These are phyloP conservation scores for Prunus mume DNA, from an alignment of 306 rosid species.

Conservation along the genomic window DNA sequence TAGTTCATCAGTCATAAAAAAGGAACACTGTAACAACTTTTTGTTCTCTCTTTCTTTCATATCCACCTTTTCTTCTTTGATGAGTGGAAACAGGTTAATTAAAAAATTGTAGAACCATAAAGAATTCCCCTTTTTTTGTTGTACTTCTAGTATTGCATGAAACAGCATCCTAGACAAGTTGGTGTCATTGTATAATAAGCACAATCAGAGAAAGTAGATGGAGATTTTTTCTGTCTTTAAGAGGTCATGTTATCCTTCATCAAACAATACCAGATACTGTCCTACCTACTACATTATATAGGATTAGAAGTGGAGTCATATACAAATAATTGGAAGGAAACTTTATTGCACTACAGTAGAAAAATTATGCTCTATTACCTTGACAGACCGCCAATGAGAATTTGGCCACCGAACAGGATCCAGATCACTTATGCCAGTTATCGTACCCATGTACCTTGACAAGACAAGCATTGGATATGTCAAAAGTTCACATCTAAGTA, in stretches of 20 bases:
- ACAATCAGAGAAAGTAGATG: background rate
- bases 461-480: slow-evolving; percentile 2
- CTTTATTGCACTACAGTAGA: background rate
- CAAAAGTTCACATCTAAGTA: background rate
- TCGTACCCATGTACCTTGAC: slow-evolving; percentile 90
- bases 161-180: background rate
- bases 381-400: slow-evolving; percentile 89
- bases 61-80: background rate
- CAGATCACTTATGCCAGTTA: slow-evolving; percentile 79
- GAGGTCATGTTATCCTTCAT: background rate
- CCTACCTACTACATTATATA: background rate
- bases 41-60: background rate
- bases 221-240: slow-evolving; percentile 7
- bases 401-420: slow-evolving; percentile 85
- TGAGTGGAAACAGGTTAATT: background rate
- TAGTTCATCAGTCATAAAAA: background rate
- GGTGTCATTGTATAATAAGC: background rate
- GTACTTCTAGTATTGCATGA: too few relatives aligned
- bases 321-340: background rate
- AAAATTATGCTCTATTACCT: slow-evolving; percentile 39
- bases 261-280: background rate
- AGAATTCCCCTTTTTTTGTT: background rate
- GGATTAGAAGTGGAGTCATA: background rate
- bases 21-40: background rate
- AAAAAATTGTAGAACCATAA: background rate